Base-by-base conservation (phyloP, 495 filamentous ascomycete species). In the Talaromyces trachyspermus region DNA sequence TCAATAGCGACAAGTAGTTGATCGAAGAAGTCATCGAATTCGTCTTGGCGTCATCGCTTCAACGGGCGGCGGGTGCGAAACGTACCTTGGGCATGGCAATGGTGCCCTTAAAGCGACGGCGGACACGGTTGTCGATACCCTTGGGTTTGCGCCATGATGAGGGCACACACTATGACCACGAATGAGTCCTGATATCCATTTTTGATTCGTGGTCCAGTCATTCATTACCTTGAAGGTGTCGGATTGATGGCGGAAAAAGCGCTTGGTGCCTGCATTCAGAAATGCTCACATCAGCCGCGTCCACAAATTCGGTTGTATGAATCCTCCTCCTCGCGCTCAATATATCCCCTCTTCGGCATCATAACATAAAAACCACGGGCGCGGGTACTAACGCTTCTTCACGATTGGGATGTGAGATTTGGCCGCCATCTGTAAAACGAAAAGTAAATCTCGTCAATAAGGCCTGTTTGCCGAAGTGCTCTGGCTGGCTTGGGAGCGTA, bases 401-500 rank as follows among this genome's bases (percentile, higher is more conserved):
- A 98, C 85, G 79, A 98, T 97, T 64, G 89, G 87, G 66, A 98
- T 79, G 76, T 96, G 91, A 77, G 92, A 91, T 86, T 94, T 95
- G 70, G 91, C 88, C 79, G 89, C 88, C 92, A 98, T 97, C 89
- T 97, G 49, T 32, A 49, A 48, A 39, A n/a, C n/a, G 24, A 46
- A 39, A 37, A 24, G 24, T 15, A 41, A 44, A 12, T 29, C 18
- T 19, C 7, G 42, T 32, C 27, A 32, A 32, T 44, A n/a, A n/a
- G n/a, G n/a, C n/a, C n/a, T n/a, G n/a, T n/a, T n/a, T n/a, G n/a
- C n/a, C n/a, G n/a, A n/a, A n/a, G n/a, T n/a, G n/a, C n/a, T n/a
- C n/a, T n/a, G n/a, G n/a, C n/a, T n/a, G n/a, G n/a, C n/a, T n/a
- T n/a, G n/a, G n/a, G 19, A 22, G 29, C 44, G 29, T 20, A 46